Conservation (phyloP, 768 basidiomycete species). For the Mycena alexandri region DNA sequence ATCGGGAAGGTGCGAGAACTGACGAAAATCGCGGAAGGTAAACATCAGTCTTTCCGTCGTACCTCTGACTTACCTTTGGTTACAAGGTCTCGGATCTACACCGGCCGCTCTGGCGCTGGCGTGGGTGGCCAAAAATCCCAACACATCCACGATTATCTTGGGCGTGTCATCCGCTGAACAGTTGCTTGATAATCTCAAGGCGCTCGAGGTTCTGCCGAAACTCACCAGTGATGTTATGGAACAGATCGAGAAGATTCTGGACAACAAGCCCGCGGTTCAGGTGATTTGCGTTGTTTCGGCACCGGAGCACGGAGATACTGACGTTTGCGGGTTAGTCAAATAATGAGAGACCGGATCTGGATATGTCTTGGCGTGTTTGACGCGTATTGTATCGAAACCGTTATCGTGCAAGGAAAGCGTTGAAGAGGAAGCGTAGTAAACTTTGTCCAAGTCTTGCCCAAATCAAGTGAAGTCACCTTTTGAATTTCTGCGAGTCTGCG, state of each 20-base stretch:
- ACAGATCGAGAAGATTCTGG: conserved; percentile 77
- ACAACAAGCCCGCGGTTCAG: conserved; percentile 56
- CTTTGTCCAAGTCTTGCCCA: too few relatives aligned
- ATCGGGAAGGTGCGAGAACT: conserved; percentile 78
- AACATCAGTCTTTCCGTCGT: neutral
- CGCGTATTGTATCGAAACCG: too few relatives aligned
- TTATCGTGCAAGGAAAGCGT: too few relatives aligned
- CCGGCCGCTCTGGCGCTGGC: conserved; percentile 80
- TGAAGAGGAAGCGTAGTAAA: too few relatives aligned
- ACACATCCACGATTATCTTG: conserved; percentile 75
- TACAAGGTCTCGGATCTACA: conserved; percentile 66
- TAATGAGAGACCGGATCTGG: neutral
- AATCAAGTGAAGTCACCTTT: too few relatives aligned
- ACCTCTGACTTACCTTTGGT: neutral
- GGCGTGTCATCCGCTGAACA: conserved; percentile 76
- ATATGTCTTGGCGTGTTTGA: neutral
- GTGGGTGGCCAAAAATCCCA: conserved; percentile 77
- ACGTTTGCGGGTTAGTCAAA: neutral
- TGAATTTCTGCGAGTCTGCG: too few relatives aligned
- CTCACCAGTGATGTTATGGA: conserved; percentile 73
- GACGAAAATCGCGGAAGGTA: conserved; percentile 73
- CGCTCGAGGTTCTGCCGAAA: conserved; percentile 79
- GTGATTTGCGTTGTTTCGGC: neutral
- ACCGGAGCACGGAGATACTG: too few relatives aligned
- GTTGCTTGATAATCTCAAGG: conserved; percentile 75